Percentiles rank a stretch among this genome's conserved stretches.
phyloP scores from a whole-genome alignment of 805 yeast genomes.

The Wickerhamiella hasegawae region DNA sequence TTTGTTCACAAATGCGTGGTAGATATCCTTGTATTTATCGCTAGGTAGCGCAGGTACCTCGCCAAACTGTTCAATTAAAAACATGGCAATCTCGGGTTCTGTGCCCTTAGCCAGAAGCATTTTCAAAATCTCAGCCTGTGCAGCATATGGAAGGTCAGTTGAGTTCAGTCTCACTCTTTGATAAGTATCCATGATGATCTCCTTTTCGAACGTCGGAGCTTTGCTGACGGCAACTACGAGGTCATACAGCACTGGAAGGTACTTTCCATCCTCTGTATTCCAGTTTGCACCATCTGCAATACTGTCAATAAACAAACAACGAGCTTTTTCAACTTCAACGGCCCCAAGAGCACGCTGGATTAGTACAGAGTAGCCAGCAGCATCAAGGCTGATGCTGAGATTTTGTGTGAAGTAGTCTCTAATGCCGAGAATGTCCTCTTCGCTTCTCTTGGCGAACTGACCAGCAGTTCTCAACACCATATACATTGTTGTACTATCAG shows the following conservation, averaged over 20 bases:
- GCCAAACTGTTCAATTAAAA: conserved; percentile 30
- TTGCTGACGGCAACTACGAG: conserved; percentile 19
- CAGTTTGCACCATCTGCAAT: conserved; percentile 29
- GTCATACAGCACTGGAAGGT: conserved; percentile 15
- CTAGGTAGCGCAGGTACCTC: conserved; percentile 14
- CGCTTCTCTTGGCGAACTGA: conserved; percentile 15
- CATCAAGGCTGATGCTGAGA: conserved; percentile 23
- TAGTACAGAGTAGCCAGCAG: conserved; percentile 23
- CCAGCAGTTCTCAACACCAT: conserved; percentile 16
- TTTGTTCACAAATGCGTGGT: conserved; percentile 30
- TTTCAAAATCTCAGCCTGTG: conserved; percentile 26
- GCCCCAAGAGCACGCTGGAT: conserved; percentile 22
- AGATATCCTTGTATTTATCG: conserved; percentile 24
- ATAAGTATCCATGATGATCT: conserved; percentile 23
- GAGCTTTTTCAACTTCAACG: conserved; percentile 20
- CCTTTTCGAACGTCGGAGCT: conserved; percentile 17
- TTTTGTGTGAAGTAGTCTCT: conserved; percentile 20
- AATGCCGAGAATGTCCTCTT: conserved; percentile 12
- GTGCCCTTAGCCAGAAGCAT: conserved; percentile 24
- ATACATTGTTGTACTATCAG: conserved; percentile 17
- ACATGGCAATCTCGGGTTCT: conserved; percentile 27
- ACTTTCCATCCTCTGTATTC: conserved; percentile 22
- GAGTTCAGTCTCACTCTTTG: conserved; percentile 27
- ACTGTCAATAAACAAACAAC: conserved; percentile 23
- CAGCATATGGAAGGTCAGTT: conserved; percentile 23